A percentile compares a stretch with the other conserved stretches of the same genome.
Evolutionary conservation across 148 eudicot species (phyloP).

Genomic region (Dysphania ambrosioides): DNA sequence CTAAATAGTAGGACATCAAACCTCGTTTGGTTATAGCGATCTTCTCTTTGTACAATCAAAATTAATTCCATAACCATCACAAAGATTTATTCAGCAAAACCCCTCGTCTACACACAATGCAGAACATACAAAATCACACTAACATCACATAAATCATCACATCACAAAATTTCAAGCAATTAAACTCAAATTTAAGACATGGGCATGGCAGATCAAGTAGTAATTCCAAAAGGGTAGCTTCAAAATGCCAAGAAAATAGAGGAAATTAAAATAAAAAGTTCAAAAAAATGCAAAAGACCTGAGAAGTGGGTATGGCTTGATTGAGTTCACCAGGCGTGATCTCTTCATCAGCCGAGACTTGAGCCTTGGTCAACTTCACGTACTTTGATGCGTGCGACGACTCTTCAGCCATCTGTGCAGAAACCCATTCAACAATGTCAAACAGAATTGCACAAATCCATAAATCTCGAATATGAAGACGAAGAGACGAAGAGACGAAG

Average conservation of each 20-base stretch:
- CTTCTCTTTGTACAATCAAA: not conserved
- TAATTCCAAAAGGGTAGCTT: slow-evolving; percentile 10
- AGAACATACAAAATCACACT: slow-evolving; percentile 1
- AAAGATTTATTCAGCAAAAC: not conserved
- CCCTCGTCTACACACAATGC: not conserved
- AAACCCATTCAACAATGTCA: not conserved
- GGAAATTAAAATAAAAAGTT: too few species aligned
- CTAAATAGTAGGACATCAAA: too few species aligned
- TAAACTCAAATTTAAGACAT: slow-evolving; percentile 26
- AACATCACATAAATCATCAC: slow-evolving; percentile 4
- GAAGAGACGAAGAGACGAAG: too few species aligned
- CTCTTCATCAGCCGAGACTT: slow-evolving; percentile 50
- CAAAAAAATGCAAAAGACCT: slow-evolving; percentile 52
- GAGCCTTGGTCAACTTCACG: slow-evolving; percentile 82
- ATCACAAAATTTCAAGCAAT: too few species aligned
- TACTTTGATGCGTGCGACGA: slow-evolving; percentile 46
- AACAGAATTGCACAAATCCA: not conserved
- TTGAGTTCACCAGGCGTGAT: slow-evolving; percentile 90
- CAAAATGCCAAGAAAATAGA: too few species aligned
- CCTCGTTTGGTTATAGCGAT: too few species aligned
- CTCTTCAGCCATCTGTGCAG: slow-evolving; percentile 53
- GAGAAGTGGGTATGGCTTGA: slow-evolving; percentile 85
- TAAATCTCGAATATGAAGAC: not conserved
- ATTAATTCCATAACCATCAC: not conserved
- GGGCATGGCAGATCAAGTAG: slow-evolving; percentile 20